Conservation (phyloP, 768 basidiomycete genomes). For the Fibroporia radiculosa region DNA sequence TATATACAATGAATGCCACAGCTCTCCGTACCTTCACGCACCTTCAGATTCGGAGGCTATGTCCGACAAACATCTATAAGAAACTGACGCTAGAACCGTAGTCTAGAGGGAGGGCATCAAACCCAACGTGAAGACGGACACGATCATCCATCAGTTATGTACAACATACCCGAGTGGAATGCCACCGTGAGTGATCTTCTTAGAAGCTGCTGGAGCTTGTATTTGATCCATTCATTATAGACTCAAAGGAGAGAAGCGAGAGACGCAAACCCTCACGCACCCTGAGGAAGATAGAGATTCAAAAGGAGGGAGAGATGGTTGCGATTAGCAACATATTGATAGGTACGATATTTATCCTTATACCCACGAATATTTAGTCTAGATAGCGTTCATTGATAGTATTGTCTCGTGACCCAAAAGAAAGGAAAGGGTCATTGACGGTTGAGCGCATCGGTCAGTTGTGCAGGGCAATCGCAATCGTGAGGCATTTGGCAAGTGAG, state of each 20-base stretch:
- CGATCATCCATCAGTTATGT: conserved; percentile 20
- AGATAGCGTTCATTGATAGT: too few relatives aligned
- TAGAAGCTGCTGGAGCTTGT: background rate
- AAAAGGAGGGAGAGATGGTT: background rate
- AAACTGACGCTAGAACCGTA: background rate
- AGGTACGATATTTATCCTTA: too few relatives aligned
- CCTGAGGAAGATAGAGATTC: background rate
- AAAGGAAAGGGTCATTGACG: too few relatives aligned
- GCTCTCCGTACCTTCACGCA: background rate
- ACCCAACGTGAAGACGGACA: conserved; percentile 21
- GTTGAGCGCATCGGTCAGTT: too few relatives aligned
- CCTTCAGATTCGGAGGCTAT: conserved; percentile 6
- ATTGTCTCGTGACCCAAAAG: too few relatives aligned
- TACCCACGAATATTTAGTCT: too few relatives aligned
- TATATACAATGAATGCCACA: background rate
- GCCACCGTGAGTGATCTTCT: conserved; percentile 7
- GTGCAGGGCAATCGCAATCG: too few relatives aligned
- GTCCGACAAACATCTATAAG: background rate
- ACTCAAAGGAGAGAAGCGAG: background rate
- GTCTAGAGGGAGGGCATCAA: conserved; percentile 20
- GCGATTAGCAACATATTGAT: background rate
- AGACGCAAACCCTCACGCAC: background rate
- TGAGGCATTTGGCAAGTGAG: too few relatives aligned
- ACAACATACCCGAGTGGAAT: conserved; percentile 22
- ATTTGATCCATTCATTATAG: background rate